A percentile compares a stretch with the other conserved stretches of the same genome.
Conservation (phyloP, 1,284 basidiomycete genomes). For the Cerioporus squamosus region DNA sequence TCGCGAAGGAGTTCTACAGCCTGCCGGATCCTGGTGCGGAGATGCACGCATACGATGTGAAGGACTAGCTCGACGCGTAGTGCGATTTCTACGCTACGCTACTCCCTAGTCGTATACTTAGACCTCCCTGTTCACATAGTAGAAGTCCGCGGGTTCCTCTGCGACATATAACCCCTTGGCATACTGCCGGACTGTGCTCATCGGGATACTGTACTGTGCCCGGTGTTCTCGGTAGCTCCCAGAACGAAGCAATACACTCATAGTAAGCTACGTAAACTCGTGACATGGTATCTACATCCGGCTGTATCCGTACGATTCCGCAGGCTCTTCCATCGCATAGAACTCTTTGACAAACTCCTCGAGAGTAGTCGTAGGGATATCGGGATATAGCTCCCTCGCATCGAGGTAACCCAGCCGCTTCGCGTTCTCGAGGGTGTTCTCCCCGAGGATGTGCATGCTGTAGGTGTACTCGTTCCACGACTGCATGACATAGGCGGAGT, state of each 20-base stretch:
- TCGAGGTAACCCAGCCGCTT: conserved; percentile 28
- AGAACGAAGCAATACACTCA: too few relatives aligned
- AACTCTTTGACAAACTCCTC: conserved; percentile 25
- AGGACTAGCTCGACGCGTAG: too few relatives aligned
- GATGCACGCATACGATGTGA: too few relatives aligned
- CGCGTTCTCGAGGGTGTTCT: conserved; percentile 26
- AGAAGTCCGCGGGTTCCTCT: neutral
- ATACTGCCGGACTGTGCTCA: conserved; percentile 22
- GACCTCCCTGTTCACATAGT: neutral
- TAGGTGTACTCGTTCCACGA: conserved; percentile 20
- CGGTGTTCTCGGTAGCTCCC: too few relatives aligned
- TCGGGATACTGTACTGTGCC: conserved; percentile 1
- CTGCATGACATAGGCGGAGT: neutral
- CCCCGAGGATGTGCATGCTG: conserved; percentile 26
- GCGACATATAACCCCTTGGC: conserved; percentile 22
- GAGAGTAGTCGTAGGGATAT: conserved; percentile 18
- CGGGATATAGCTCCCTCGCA: conserved; percentile 30
- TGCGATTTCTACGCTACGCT: too few relatives aligned
- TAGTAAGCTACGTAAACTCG: too few relatives aligned
- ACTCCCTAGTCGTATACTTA: too few relatives aligned
- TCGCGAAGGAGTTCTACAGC: conserved; percentile 21
- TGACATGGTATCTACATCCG: too few relatives aligned
- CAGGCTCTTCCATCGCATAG: conserved; percentile 18
- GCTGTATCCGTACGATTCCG: neutral
- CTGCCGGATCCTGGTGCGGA: neutral